Conservation (phyloP, 2,329 filamentous ascomycete species). For the Aotearoamyces nothofagi region DNA sequence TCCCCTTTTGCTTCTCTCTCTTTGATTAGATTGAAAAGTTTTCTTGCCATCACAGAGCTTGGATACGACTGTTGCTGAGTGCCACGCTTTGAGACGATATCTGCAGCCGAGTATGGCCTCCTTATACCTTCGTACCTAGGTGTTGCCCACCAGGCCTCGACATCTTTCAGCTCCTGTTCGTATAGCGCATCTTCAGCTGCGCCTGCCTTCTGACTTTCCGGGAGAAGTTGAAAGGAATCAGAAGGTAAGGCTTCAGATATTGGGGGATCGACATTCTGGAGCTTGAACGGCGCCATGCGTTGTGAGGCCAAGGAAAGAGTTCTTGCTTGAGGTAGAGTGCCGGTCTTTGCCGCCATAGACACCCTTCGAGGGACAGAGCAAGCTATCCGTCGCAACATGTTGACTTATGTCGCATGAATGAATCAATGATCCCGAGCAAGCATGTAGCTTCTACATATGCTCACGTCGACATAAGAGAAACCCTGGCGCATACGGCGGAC, state of each 20-base stretch:
- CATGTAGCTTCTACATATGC: no score
- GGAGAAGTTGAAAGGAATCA: conserved; percentile 75
- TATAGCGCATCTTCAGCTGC: conserved; percentile 74
- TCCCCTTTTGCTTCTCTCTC: conserved; percentile 64
- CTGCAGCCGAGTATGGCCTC: conserved; percentile 76
- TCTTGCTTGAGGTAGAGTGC: background rate
- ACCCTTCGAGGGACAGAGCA: background rate
- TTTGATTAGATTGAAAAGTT: conserved; percentile 80
- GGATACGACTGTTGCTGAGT: conserved; percentile 77
- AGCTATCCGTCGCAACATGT: conserved; percentile 1
- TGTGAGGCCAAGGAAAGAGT: background rate
- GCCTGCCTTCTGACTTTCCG: conserved; percentile 63
- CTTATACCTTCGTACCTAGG: conserved; percentile 80
- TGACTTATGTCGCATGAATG: no score
- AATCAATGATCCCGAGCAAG: no score
- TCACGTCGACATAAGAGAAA: no score
- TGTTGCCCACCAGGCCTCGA: conserved; percentile 81
- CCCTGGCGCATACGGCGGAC: no score
- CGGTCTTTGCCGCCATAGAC: background rate
- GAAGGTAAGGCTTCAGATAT: conserved; percentile 23
- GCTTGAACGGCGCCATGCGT: background rate
- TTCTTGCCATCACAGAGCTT: conserved; percentile 86
- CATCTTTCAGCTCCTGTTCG: conserved; percentile 68
- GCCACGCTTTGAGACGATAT: conserved; percentile 87
- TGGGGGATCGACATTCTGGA: conserved; percentile 9